phyloP scores from a whole-genome alignment of 2,329 filamentous ascomycete genomes.

The Penicillium sp. region DNA sequence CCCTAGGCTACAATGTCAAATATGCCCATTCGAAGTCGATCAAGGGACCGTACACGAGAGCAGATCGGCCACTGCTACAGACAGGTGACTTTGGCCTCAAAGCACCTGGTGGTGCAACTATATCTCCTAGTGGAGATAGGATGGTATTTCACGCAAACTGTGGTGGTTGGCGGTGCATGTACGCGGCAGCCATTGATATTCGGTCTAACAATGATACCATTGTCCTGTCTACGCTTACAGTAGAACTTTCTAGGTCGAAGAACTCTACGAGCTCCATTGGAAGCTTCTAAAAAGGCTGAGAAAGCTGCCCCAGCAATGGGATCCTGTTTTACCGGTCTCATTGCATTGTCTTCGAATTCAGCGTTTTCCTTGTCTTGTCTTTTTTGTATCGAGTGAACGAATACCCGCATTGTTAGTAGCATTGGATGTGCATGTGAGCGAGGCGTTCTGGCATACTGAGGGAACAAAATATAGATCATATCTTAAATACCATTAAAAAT shows the following conservation, averaged over 20 bases:
- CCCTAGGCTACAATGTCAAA: conserved; percentile 56
- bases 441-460: neutral
- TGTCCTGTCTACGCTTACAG: conserved; percentile 10
- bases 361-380: neutral
- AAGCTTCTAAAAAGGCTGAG: neutral
- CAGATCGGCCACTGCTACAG: conserved; percentile 31
- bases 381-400: neutral
- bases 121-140: conserved; percentile 25
- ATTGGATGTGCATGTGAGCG: neutral
- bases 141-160: conserved; percentile 35
- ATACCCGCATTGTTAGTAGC: neutral
- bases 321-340: neutral
- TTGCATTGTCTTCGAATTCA: neutral
- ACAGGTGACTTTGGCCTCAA: conserved; percentile 29
- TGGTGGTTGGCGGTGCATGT: conserved; percentile 26
- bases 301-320: neutral
- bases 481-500: neutral
- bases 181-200: conserved; percentile 26
- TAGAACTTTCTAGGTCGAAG: neutral
- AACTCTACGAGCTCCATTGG: conserved; percentile 1
- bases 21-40: conserved; percentile 53
- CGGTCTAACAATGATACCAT: conserved; percentile 14
- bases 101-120: conserved; percentile 28
- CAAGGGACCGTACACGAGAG: conserved; percentile 37
- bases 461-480: neutral